Conservation (phyloP, 345 rosid genomes). For the Pugionium cornutum region DNA sequence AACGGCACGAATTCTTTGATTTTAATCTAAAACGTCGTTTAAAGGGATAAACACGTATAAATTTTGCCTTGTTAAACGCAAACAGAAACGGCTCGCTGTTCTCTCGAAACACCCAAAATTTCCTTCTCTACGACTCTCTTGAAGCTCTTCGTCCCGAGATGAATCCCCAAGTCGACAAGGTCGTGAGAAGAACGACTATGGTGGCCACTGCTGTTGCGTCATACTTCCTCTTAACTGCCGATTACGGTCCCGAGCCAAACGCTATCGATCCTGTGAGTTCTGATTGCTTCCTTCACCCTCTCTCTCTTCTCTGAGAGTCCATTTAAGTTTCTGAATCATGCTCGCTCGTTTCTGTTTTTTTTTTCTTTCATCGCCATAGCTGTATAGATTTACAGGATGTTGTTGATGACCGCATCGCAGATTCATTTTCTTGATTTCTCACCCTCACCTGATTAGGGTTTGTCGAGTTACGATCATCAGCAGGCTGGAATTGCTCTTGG, state of each 20-base stretch:
- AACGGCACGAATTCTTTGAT: conserved; percentile 8
- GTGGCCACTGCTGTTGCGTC: conserved; percentile 77
- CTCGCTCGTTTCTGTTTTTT: not conserved
- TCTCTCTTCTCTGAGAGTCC: not conserved
- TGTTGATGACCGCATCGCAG: not conserved
- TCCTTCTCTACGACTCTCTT: not conserved
- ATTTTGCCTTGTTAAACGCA: not conserved
- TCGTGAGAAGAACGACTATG: conserved; percentile 80
- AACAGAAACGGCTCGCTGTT: conserved; percentile 3
- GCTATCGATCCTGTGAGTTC: conserved; percentile 74
- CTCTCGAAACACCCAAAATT: not conserved
- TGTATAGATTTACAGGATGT: not conserved
- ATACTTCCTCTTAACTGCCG: conserved; percentile 85
- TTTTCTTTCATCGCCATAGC: not conserved
- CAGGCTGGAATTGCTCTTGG: not conserved
- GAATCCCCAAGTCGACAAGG: conserved; percentile 66
- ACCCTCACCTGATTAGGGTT: not conserved
- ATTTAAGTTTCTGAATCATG: not conserved
- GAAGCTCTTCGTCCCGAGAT: conserved; percentile 22
- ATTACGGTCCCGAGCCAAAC: conserved; percentile 88
- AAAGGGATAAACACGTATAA: not conserved
- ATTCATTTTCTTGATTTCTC: not conserved
- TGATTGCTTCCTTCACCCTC: not conserved
- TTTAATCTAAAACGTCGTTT: not conserved
- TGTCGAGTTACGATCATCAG: not conserved